phyloP scores from a whole-genome alignment of 2,329 filamentous ascomycete species.

The Neofusicoccum kwambonambiense region DNA sequence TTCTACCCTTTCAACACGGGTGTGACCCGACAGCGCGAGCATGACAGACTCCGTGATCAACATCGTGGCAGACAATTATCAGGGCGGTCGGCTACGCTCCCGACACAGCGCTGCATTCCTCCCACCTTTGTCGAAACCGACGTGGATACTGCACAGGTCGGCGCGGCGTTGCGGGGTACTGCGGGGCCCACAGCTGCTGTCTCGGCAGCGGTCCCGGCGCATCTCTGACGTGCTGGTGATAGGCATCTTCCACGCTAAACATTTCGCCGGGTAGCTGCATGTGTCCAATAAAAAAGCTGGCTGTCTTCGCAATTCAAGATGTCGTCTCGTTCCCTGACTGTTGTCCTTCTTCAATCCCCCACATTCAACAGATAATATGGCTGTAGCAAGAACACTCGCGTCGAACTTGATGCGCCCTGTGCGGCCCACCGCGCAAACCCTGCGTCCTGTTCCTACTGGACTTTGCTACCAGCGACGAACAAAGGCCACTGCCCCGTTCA shows the following conservation, averaged over 20 bases:
- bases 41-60: not conserved
- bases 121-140: not conserved
- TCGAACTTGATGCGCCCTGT: slow-evolving; percentile 18
- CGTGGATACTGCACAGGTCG: too few species aligned
- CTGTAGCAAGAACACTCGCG: slow-evolving; percentile 23
- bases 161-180: too few species aligned
- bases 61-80: not conserved
- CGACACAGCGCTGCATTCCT: not conserved
- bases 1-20: too few species aligned
- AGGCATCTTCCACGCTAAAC: not conserved
- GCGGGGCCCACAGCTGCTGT: not conserved
- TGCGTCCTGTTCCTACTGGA: not conserved
- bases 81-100: not conserved
- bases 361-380: slow-evolving; percentile 17
- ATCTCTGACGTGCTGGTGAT: not conserved
- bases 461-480: slow-evolving; percentile 24
- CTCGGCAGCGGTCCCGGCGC: not conserved
- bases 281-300: not conserved
- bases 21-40: too few species aligned
- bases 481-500: slow-evolving; percentile 31
- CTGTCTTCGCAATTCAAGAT: too few species aligned
- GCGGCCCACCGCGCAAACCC: not conserved
- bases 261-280: not conserved
- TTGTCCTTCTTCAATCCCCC: not conserved
- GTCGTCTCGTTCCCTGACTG: too few species aligned